Percentiles rank a stretch among this genome's conserved stretches.
Conservation (phyloP, 352 stramenopile species). For the Pythium aphanidermatum region DNA sequence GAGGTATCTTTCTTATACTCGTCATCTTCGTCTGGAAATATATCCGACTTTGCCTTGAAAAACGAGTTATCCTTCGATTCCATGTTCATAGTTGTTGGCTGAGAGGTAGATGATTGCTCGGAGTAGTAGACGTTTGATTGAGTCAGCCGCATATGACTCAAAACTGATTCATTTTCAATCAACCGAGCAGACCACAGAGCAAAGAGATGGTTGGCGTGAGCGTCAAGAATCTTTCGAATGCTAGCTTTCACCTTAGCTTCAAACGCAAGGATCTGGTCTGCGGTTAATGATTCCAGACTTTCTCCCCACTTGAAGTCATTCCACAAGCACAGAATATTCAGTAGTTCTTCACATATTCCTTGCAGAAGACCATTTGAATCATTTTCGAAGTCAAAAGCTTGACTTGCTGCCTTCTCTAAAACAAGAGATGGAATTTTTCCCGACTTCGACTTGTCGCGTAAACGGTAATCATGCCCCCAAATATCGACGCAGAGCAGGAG, state of each 20-base stretch:
- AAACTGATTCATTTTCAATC: constrained; percentile 33
- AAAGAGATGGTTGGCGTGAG: constrained; percentile 50
- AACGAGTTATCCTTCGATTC: not conserved
- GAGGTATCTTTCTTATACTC: constrained; percentile 1
- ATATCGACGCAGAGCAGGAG: constrained; percentile 60
- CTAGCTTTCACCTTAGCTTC: constrained; percentile 50
- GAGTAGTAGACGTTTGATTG: constrained; percentile 73
- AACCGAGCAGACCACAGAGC: constrained; percentile 47
- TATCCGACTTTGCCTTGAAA: constrained; percentile 5
- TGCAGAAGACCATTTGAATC: constrained; percentile 51
- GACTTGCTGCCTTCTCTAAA: constrained; percentile 29
- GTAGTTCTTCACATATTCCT: constrained; percentile 65
- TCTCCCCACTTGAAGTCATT: constrained; percentile 77
- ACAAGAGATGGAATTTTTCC: constrained; percentile 33
- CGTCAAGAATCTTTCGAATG: constrained; percentile 55
- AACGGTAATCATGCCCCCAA: constrained; percentile 45
- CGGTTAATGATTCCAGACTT: constrained; percentile 32
- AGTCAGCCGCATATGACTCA: constrained; percentile 50
- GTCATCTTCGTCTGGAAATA: constrained; percentile 5
- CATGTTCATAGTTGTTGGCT: not conserved
- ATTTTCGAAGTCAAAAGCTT: constrained; percentile 53
- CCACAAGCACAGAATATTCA: constrained; percentile 70
- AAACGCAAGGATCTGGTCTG: constrained; percentile 53
- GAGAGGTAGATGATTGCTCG: constrained; percentile 18
- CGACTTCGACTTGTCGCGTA: too few relatives aligned